Conservation (phyloP, 2,329 filamentous ascomycete species). For the Pyrenophora graminea region DNA sequence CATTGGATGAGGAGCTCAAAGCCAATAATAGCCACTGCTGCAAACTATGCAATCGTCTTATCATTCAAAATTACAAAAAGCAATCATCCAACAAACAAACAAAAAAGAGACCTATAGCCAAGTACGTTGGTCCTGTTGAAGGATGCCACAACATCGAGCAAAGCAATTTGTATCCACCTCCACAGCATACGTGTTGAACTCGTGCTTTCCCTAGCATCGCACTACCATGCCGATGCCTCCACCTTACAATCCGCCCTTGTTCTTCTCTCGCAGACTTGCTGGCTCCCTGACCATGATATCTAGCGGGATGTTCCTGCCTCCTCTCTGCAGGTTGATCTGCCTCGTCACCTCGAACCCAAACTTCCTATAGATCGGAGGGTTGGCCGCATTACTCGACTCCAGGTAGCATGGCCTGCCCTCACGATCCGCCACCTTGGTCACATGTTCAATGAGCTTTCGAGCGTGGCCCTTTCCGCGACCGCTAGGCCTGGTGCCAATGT, state of each 20-base stretch:
- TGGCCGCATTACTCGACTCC: conserved; percentile 72
- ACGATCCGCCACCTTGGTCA: conserved; percentile 67
- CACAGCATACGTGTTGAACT: conserved; percentile 31
- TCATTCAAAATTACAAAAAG: not conserved
- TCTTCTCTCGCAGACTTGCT: conserved; percentile 8
- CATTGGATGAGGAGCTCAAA: not conserved
- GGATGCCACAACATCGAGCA: conserved; percentile 4
- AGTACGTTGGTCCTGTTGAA: conserved; percentile 27
- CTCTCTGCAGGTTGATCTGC: conserved; percentile 66
- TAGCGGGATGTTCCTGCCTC: conserved; percentile 63
- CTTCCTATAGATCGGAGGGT: conserved; percentile 73
- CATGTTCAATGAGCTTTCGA: conserved; percentile 70
- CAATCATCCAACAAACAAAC: conserved; percentile 2
- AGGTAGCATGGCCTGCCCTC: conserved; percentile 74
- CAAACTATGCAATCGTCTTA: not conserved
- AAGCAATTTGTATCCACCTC: not conserved
- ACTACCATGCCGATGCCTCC: not conserved
- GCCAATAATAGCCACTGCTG: too few relatives aligned
- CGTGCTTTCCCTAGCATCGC: conserved; percentile 10
- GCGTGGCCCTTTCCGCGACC: conserved; percentile 75
- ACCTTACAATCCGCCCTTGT: conserved; percentile 21
- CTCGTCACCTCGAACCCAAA: conserved; percentile 72
- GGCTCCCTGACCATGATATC: conserved; percentile 85
- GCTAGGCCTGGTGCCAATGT: conserved; percentile 74
- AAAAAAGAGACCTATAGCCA: conserved; percentile 1